Conservation (phyloP, 148 eudicot species). For the Rhododendron vialii region DNA sequence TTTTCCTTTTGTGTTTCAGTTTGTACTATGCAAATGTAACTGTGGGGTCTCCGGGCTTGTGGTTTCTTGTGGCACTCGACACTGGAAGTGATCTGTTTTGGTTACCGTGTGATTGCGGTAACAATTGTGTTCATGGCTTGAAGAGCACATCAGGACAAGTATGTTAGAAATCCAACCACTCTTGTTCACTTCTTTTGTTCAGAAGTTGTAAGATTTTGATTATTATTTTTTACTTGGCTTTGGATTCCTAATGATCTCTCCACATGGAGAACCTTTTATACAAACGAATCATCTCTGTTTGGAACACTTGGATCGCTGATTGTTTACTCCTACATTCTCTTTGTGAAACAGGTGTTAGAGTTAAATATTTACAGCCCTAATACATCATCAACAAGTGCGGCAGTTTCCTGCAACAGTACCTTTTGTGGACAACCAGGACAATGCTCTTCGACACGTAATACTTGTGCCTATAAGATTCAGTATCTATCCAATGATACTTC, state of each 20-base stretch:
- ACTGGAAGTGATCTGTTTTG: slow-evolving; percentile 89
- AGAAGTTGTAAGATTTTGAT: neutral
- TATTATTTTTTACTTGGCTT: neutral
- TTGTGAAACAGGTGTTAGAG: slow-evolving; percentile 23
- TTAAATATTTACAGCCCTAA: slow-evolving; percentile 68
- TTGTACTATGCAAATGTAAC: slow-evolving; percentile 81
- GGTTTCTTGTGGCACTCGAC: slow-evolving; percentile 83
- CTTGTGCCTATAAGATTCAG: slow-evolving; percentile 51
- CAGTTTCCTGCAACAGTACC: slow-evolving; percentile 58
- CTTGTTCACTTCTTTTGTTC: neutral
- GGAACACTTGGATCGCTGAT: neutral
- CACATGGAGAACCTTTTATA: neutral
- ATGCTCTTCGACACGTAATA: slow-evolving; percentile 29
- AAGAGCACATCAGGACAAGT: slow-evolving; percentile 35
- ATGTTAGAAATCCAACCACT: slow-evolving; percentile 12
- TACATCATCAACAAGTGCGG: slow-evolving; percentile 53
- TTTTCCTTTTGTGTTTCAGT: slow-evolving; percentile 36
- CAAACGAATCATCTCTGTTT: neutral
- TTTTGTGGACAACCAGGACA: slow-evolving; percentile 33
- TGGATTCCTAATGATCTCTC: neutral
- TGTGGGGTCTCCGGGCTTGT: slow-evolving; percentile 62
- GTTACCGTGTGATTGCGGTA: slow-evolving; percentile 86
- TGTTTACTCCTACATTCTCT: neutral
- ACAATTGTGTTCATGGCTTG: slow-evolving; percentile 44
- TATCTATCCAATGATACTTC: slow-evolving; percentile 72